phyloP scores from a whole-genome alignment of 768 basidiomycete species.

The Pleurotus platypus region DNA sequence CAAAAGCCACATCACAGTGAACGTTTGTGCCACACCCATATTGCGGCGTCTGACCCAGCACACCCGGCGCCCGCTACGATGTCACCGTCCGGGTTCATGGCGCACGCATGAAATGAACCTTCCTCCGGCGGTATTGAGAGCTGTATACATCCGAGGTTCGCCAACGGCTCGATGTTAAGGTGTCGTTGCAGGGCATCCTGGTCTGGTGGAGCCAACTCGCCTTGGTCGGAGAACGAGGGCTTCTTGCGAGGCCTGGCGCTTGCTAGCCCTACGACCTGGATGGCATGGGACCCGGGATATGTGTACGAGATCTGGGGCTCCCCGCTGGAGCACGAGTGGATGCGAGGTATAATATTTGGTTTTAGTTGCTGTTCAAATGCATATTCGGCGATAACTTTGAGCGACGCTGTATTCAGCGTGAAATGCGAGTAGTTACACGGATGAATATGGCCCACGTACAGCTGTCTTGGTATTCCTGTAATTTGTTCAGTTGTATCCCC shows the following conservation, averaged over 20 bases:
- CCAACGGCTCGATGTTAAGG: not conserved
- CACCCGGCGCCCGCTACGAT: slow-evolving; percentile 31
- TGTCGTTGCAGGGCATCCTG: not conserved
- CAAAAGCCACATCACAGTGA: not conserved
- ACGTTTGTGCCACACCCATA: slow-evolving; percentile 37
- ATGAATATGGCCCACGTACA: slow-evolving; percentile 36
- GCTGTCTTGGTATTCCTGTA: slow-evolving; percentile 74
- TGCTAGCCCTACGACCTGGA: slow-evolving; percentile 44
- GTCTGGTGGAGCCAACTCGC: slow-evolving; percentile 5
- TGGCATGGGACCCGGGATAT: slow-evolving; percentile 31
- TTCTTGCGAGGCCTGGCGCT: slow-evolving; percentile 40
- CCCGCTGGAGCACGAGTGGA: slow-evolving; percentile 39
- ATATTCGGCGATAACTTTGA: slow-evolving; percentile 54
- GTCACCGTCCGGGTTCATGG: slow-evolving; percentile 39
- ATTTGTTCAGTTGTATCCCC: not conserved
- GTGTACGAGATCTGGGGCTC: slow-evolving; percentile 51
- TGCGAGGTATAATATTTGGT: slow-evolving; percentile 18
- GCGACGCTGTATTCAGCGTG: slow-evolving; percentile 46
- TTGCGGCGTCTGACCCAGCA: slow-evolving; percentile 25
- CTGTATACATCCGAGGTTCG: not conserved
- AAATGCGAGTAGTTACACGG: not conserved
- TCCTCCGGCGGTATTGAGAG: slow-evolving; percentile 14
- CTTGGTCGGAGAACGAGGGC: slow-evolving; percentile 38
- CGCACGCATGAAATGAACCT: slow-evolving; percentile 33
- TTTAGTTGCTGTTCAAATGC: slow-evolving; percentile 35